Base-by-base conservation (phyloP, 192 early-diverging fungal species). In the Backusella parvicylindrica region DNA sequence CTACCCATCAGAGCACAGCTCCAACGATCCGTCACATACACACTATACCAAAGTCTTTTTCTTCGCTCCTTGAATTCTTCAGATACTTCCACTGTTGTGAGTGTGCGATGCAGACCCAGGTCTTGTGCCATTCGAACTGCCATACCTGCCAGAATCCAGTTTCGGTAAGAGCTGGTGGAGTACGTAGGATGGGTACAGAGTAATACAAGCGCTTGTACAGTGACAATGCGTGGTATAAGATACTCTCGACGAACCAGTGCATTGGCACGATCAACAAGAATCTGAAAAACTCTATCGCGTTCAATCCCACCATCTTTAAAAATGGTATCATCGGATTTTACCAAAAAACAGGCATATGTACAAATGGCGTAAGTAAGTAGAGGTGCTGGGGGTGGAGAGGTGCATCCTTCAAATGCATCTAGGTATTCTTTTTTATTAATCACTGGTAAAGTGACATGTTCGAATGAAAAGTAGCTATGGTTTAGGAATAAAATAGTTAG, bases 51-150 rank as follows among this genome's bases (percentile, higher is more conserved):
- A 7, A 91, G 83, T 13, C 90, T 82, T 50, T 86, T 88, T 23
- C 93, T 79, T 30, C 86, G 71, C 75, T 93, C 90, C 0, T 78
- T 74, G 36, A 93, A 86, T 18, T 78, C 50, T 6, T 78, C 77
- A 15, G 82, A 77, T 28, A 85, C 28, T 60, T 82, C 76, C 75
- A 82, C 84, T 31, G 82, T 77, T 2, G 84, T 53, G 6, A 85
- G 78, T 75, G 88, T 88, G 23, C 93, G 86, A 71, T 95, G 93
- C 49, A 95, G 84, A 13, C 93, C 93, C 64, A 95, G 60, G 73
- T 95, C 93, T 79, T 92, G 92, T 5, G 93, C 93, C 84, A 92
- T 91, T 49, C 91, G 79, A 26, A 89, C 89, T 23, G 92, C 93
- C 91, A 81, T 81, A 3, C 79, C 79, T 9, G 75, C 67, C 12